Evolutionary conservation across 768 basidiomycete species (phyloP), one percentile per base, ranked within the genome.

Genomic region (Rhizopogon vulgaris): DNA sequence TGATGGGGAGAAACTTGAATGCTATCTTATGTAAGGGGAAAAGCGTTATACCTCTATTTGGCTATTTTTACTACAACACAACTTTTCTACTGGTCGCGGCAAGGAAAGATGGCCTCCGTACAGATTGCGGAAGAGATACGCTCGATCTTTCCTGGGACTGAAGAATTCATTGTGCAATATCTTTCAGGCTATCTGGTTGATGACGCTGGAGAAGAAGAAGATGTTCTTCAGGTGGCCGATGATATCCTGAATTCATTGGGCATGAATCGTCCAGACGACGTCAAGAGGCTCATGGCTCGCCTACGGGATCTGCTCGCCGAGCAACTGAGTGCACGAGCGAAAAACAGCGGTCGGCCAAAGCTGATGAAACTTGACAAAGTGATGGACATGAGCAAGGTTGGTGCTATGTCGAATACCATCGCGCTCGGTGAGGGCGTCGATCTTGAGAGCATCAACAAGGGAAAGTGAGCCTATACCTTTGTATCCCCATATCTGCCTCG

Each of bases 371-470:
- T 93, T 54, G 92, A 93, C 68, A 87, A 85, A 66, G 85, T 90
- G 49, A 82, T 93, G 80, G 86, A 93, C 60, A 84, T 94, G 79
- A 89, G 87, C 73, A 90, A 88, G 69, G 70, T 83, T 2, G 75
- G 77, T 8, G 78, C 83, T 43, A 82, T 92, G 66, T 90, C 88
- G 27, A 86, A 71, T 52, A 92, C 90, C 6, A 86, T 92, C 56
- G 86, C 82, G 4, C 71, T 94, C 43, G 74, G 80, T 0, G 88
- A 91, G 56, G 89, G 89, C 12, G 90, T 94, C 37, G 92, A 94
- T 66, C 73, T 94, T 49, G 90, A 92, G 68, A 90, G 88, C 37
- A 90, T 92, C 49, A 93, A 92, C 72, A 94, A 94, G 77, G 91
- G 88, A 74, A 94, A 94, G 89, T 91, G 64, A 68, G 74, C 66